A percentile compares a stretch with the other conserved stretches of the same genome.
Evolutionary conservation across 2,329 filamentous ascomycete genomes (phyloP).

Genomic region (Aspergillus tanneri): DNA sequence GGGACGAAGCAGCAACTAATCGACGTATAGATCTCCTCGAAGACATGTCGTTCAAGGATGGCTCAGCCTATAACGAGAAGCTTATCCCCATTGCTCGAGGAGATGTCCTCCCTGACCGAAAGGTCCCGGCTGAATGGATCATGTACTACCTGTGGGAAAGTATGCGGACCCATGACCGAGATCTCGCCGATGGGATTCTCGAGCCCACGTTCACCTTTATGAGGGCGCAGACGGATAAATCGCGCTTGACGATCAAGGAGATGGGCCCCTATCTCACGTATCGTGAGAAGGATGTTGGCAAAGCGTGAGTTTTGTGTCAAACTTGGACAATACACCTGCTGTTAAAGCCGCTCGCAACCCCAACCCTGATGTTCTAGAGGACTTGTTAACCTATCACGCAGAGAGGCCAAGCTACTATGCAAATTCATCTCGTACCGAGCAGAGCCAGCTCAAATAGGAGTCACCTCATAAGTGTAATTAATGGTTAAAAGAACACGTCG

Average conservation of each 20-base stretch:
- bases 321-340: too few relatives aligned
- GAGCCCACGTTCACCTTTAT: conserved; percentile 44
- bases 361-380: too few relatives aligned
- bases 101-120: conserved; percentile 11
- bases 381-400: too few relatives aligned
- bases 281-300: conserved; percentile 42
- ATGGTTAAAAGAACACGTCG: too few relatives aligned
- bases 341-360: too few relatives aligned
- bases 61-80: conserved; percentile 38
- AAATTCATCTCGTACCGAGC: too few relatives aligned
- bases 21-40: conserved; percentile 41
- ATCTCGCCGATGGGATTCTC: conserved; percentile 39
- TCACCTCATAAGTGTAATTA: too few relatives aligned
- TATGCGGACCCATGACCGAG: conserved; percentile 38
- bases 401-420: too few relatives aligned
- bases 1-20: too few relatives aligned
- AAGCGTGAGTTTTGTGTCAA: too few relatives aligned
- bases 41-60: conserved; percentile 43
- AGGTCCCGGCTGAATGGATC: conserved; percentile 39
- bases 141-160: conserved; percentile 43
- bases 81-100: conserved; percentile 40
- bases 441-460: too few relatives aligned
- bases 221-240: conserved; percentile 41
- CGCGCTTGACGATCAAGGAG: conserved; percentile 24
- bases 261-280: conserved; percentile 41